phyloP scores from a whole-genome alignment of 108 stramenopile species.

The Nitzschia inconspicua region DNA sequence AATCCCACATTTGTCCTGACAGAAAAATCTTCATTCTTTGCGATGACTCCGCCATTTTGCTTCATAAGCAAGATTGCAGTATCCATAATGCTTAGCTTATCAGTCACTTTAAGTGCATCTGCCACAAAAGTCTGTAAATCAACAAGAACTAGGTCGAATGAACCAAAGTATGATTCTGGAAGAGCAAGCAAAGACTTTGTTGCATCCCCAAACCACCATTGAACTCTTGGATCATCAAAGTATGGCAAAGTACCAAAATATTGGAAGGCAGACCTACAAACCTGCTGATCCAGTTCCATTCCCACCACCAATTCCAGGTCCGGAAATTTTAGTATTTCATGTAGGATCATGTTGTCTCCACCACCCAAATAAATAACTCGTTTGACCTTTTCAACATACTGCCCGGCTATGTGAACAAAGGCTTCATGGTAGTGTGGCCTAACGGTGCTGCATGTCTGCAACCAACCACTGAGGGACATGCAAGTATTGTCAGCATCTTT shows the following conservation, averaged over 20 bases:
- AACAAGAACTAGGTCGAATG: constrained; percentile 65
- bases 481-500: constrained; percentile 36
- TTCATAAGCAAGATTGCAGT: constrained; percentile 42
- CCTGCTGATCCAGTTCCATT: constrained; percentile 57
- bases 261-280: constrained; percentile 41
- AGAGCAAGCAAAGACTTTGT: constrained; percentile 48
- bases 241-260: constrained; percentile 59
- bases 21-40: constrained; percentile 46
- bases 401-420: constrained; percentile 54
- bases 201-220: constrained; percentile 77
- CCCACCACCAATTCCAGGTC: constrained; percentile 51
- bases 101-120: constrained; percentile 48
- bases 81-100: constrained; percentile 48
- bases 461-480: constrained; percentile 55
- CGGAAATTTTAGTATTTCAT: constrained; percentile 64
- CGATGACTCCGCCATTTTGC: constrained; percentile 45
- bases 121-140: constrained; percentile 54
- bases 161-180: constrained; percentile 46
- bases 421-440: constrained; percentile 64
- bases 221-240: constrained; percentile 53
- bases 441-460: constrained; percentile 62
- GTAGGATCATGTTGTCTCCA: constrained; percentile 54
- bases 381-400: constrained; percentile 33
- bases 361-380: constrained; percentile 54
- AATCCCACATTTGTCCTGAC: constrained; percentile 2